Evolutionary conservation across 2,329 filamentous ascomycete species (phyloP).

Genomic region (Venturia aucupariae): DNA sequence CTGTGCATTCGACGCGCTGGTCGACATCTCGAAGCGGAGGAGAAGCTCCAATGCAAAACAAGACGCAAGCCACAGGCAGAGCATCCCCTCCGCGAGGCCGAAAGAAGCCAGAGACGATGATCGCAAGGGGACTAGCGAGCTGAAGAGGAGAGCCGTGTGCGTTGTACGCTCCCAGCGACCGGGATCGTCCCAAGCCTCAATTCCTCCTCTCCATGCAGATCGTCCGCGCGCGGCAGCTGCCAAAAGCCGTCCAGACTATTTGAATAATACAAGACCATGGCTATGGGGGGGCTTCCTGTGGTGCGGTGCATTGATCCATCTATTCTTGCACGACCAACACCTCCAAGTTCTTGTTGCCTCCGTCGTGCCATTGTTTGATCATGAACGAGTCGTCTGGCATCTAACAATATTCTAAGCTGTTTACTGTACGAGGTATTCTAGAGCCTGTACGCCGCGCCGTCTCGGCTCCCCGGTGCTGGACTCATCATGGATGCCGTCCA

Average conservation of each 20-base stretch:
- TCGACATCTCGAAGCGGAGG: not conserved
- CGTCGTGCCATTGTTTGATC: conserved; percentile 2
- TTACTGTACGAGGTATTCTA: not conserved
- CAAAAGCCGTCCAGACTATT: not conserved
- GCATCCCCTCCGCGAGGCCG: not conserved
- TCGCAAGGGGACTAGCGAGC: not conserved
- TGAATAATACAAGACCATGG: not conserved
- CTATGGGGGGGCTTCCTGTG: not conserved
- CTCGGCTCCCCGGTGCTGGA: not conserved
- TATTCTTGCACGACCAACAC: not conserved
- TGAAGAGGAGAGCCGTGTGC: conserved; percentile 1
- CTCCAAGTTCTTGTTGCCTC: not conserved
- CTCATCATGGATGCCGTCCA: not conserved
- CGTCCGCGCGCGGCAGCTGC: not conserved
- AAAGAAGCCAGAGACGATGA: not conserved
- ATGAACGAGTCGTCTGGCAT: not conserved
- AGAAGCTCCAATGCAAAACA: not conserved
- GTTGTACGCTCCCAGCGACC: not conserved
- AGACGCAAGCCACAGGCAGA: conserved; percentile 1
- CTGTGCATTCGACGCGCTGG: not conserved
- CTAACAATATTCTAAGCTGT: not conserved
- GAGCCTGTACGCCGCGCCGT: not conserved
- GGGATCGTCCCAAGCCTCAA: not conserved
- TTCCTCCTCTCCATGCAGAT: not conserved
- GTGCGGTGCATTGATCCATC: too few species aligned